These are phyloP conservation scores for Boechera divaricarpa DNA, from an alignment of 345 rosid species.

Conservation along the genomic window DNA sequence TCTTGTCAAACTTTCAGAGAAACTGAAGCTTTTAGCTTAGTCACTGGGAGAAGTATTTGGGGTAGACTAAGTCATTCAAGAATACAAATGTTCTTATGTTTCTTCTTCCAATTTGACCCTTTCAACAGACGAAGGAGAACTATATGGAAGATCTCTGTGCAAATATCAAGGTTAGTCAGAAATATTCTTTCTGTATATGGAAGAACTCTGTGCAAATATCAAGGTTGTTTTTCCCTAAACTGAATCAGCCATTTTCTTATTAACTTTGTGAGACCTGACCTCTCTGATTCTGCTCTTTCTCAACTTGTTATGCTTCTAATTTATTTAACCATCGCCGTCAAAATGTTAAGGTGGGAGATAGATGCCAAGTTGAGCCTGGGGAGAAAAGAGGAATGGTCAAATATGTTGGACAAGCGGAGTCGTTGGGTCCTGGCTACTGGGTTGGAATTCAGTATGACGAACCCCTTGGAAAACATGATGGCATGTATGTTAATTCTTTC, in stretches of 20 bases:
- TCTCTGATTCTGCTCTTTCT: conserved; percentile 9
- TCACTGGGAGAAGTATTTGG: neutral
- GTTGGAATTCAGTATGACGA: conserved; percentile 94
- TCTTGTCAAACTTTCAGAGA: conserved; percentile 17
- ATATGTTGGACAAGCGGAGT: conserved; percentile 79
- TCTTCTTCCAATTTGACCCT: conserved; percentile 11
- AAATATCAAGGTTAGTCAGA: conserved; percentile 66
- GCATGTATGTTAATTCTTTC: conserved; percentile 60
- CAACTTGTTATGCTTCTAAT: neutral
- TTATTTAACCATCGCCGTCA: neutral
- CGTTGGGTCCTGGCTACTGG: conserved; percentile 89
- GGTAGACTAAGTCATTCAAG: conserved; percentile 15
- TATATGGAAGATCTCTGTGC: conserved; percentile 79
- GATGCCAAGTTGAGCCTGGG: conserved; percentile 95
- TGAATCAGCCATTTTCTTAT: conserved; percentile 18
- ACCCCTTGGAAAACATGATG: conserved; percentile 95
- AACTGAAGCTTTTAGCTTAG: neutral
- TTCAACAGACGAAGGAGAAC: conserved; percentile 60
- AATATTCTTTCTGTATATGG: conserved; percentile 52
- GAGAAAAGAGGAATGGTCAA: conserved; percentile 89
- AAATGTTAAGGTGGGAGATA: conserved; percentile 68
- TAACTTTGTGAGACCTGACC: conserved; percentile 14
- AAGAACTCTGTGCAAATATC: conserved; percentile 68
- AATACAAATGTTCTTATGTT: conserved; percentile 11
- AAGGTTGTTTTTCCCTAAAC: conserved; percentile 52